These are phyloP conservation scores for Hirschfeldia incana DNA, from an alignment of 345 rosid species.

Conservation along the genomic window DNA sequence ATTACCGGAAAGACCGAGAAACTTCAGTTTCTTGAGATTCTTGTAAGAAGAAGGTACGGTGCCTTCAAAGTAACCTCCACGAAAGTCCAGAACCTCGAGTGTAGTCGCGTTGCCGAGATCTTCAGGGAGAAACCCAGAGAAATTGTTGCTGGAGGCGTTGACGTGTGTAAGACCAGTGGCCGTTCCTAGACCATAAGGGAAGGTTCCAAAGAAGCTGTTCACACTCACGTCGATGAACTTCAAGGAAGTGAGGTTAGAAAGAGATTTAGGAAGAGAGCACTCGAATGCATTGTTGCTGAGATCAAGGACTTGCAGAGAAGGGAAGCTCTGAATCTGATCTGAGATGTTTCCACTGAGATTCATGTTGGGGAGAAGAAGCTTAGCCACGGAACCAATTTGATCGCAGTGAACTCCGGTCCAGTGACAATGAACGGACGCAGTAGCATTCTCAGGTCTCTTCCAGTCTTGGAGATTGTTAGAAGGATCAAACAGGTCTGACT, in stretches of 20 bases:
- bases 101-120: constrained; percentile 76
- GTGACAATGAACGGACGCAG: constrained; percentile 47
- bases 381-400: constrained; percentile 57
- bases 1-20: constrained; percentile 78
- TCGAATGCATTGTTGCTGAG: constrained; percentile 59
- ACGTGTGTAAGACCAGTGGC: constrained; percentile 60
- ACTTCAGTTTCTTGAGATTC: constrained; percentile 62
- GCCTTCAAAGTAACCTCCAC: constrained; percentile 80
- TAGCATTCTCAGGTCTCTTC: constrained; percentile 41
- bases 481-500: constrained; percentile 63
- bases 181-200: constrained; percentile 78
- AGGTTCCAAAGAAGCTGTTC: constrained; percentile 68
- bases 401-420: constrained; percentile 83
- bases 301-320: constrained; percentile 47
- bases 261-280: constrained; percentile 56
- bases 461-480: constrained; percentile 57
- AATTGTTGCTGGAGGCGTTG: constrained; percentile 85
- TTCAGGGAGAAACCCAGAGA: constrained; percentile 74
- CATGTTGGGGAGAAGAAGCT: constrained; percentile 71
- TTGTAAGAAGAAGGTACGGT: constrained; percentile 52
- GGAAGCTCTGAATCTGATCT: constrained; percentile 53
- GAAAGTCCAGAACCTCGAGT: constrained; percentile 67
- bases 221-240: constrained; percentile 64
- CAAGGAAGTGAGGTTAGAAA: constrained; percentile 60
- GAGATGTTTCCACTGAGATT: constrained; percentile 73